A percentile compares a stretch with the other conserved stretches of the same genome.
Conservation (phyloP, 2,329 filamentous ascomycete genomes). For the Exophiala sp. region DNA sequence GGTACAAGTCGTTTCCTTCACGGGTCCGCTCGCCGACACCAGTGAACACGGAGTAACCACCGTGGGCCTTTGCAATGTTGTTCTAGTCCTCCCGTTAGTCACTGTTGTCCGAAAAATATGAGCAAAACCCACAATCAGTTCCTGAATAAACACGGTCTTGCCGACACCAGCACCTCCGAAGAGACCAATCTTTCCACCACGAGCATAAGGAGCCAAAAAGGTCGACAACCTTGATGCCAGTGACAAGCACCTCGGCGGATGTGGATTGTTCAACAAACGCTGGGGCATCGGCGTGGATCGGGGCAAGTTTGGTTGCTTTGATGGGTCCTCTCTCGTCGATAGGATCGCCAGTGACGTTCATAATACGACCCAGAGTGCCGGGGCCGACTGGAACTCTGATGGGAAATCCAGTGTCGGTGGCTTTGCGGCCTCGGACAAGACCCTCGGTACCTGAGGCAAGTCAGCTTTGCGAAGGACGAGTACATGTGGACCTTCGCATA, state of each 20-base stretch:
- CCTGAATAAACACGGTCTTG: slow-evolving; percentile 99
- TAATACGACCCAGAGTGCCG: slow-evolving; percentile 94
- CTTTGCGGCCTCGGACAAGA: slow-evolving; percentile 87
- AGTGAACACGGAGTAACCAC: slow-evolving; percentile 99
- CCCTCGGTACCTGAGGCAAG: slow-evolving; percentile 78
- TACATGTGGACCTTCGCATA: slow-evolving; percentile 39
- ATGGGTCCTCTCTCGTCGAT: slow-evolving; percentile 99
- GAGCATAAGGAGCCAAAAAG: slow-evolving; percentile 96
- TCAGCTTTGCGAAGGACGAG: not conserved
- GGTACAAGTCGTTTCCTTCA: slow-evolving; percentile 99
- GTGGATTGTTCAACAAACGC: slow-evolving; percentile 94
- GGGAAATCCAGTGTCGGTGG: slow-evolving; percentile 81
- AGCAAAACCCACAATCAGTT: slow-evolving; percentile 66
- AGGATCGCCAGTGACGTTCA: slow-evolving; percentile 99
- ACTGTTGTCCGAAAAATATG: slow-evolving; percentile 7
- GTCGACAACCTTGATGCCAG: slow-evolving; percentile 99
- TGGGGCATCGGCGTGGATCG: slow-evolving; percentile 93
- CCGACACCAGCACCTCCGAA: slow-evolving; percentile 99
- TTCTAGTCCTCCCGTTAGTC: slow-evolving; percentile 53
- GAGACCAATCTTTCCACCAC: slow-evolving; percentile 99
- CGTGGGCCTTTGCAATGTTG: slow-evolving; percentile 99
- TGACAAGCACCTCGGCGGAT: slow-evolving; percentile 90
- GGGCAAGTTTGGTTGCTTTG: slow-evolving; percentile 78
- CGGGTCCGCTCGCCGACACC: slow-evolving; percentile 99
- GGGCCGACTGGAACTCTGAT: slow-evolving; percentile 95